Evolutionary conservation across 495 filamentous ascomycete species (phyloP).

Genomic region (Penicillium dipodomyicola): DNA sequence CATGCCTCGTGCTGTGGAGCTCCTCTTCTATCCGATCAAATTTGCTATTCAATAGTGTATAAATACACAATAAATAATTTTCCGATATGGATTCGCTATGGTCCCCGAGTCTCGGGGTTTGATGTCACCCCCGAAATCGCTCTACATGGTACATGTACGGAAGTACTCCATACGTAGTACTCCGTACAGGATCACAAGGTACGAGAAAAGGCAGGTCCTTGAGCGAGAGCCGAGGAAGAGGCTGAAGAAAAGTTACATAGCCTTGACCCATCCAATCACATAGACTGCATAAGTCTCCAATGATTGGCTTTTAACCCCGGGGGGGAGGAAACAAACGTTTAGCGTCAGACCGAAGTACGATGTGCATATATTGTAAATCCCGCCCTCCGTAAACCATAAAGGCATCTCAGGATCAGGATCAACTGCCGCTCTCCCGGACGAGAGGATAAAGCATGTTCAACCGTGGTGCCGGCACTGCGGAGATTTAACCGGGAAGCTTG

Average conservation of each 20-base stretch:
- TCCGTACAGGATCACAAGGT: conserved; percentile 5
- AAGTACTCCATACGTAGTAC: too few relatives aligned
- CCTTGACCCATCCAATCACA: not conserved
- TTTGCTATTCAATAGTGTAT: conserved; percentile 5
- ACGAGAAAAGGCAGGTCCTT: not conserved
- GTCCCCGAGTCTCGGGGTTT: conserved; percentile 7
- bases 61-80: conserved; percentile 1
- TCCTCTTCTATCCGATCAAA: not conserved
- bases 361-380: not conserved
- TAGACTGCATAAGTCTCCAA: not conserved
- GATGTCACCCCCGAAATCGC: not conserved
- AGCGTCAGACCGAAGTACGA: conserved; percentile 6
- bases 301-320: conserved; percentile 1
- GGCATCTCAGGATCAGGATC: not conserved
- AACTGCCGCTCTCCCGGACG: conserved; percentile 10
- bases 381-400: not conserved
- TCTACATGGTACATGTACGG: not conserved
- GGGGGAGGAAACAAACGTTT: not conserved
- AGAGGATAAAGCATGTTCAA: conserved; percentile 3
- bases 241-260: conserved; percentile 9
- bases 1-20: conserved; percentile 2
- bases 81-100: not conserved
- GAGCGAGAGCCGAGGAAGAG: conserved; percentile 5
- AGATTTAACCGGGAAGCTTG: conserved; percentile 14
- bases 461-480: conserved; percentile 15